Evolutionary conservation across 768 basidiomycete species (phyloP), one percentile per base, ranked within the genome.

Genomic region (Tricholoma furcatifolium): DNA sequence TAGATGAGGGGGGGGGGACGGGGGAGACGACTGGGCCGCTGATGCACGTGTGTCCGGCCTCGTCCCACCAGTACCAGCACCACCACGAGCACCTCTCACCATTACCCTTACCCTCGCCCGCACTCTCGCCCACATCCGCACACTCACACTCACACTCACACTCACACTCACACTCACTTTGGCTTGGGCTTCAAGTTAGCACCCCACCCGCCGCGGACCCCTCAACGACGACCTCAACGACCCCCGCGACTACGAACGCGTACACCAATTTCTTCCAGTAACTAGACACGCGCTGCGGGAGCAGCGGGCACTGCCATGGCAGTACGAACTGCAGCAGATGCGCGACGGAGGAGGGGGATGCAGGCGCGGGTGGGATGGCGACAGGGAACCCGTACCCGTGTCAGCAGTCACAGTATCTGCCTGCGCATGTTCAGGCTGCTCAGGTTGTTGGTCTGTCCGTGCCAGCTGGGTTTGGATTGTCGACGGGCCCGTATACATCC

Each of bases 301-400:
- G 87, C 31, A 92, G 90, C 58, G n/a, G n/a, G n/a, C n/a, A n/a
- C n/a, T n/a, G n/a, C n/a, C n/a, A n/a, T 97, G 94, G 93, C 93
- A 96, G 71, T 96, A 93, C 60, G 91, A 93, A 70, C 74, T 95
- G 43, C 87, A 92, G 70, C 90, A 93, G 67, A 74, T 94, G 58
- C 79, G 84, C 63, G 10, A 14, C n/a, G n/a, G 43, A 17, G 43
- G 24, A 0, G 7, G 43, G 12, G 6, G 40, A 6, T 0, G 41
- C 21, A 24, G 12, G 20, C 6, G 43, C 18, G 9, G 30, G 8
- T 5, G 11, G 10, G 4, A 31, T 2, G 14, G 15, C 24, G 21
- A n/a, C 42, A n/a, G 43, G 43, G n/a, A 44, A 44, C 18, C 2
- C 23, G 10, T 45, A 45, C 4, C n/a, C 43, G 24, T 14, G 11